These are phyloP conservation scores for Podila epigama DNA, from an alignment of 192 early-diverging fungal species.

Conservation along the genomic window DNA sequence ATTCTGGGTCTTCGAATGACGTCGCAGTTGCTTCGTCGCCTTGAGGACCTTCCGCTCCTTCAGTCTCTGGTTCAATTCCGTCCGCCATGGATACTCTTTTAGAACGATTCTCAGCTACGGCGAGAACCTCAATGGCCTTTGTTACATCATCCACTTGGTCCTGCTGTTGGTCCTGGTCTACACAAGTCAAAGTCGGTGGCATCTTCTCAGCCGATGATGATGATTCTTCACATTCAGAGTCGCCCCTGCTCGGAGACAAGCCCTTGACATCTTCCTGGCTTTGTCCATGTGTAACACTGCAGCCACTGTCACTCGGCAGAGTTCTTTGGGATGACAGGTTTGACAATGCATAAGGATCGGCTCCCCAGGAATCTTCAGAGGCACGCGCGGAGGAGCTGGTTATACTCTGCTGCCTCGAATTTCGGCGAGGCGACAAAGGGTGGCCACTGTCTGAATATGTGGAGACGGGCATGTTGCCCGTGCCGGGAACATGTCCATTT, in stretches of 20 bases:
- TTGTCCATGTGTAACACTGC: not conserved
- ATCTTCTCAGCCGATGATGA: too few species aligned
- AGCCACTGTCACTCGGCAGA: constrained; percentile 21
- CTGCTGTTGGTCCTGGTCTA: not conserved
- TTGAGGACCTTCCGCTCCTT: not conserved
- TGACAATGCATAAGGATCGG: not conserved
- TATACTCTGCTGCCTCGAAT: constrained; percentile 11
- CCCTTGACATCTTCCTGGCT: too few species aligned
- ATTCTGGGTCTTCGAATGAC: not conserved
- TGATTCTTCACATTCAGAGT: too few species aligned
- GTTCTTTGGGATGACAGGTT: constrained; percentile 3
- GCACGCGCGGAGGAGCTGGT: constrained; percentile 7
- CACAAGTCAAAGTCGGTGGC: not conserved
- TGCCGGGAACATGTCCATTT: not conserved
- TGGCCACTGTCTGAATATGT: not conserved
- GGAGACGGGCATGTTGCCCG: not conserved
- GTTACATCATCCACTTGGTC: constrained; percentile 16
- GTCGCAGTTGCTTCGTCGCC: not conserved
- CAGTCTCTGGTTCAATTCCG: not conserved
- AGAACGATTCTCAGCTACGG: constrained; percentile 4
- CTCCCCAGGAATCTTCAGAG: constrained; percentile 31
- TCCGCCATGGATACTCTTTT: not conserved
- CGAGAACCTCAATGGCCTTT: constrained; percentile 10
- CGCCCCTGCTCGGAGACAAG: too few species aligned
- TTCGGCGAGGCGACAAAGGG: constrained; percentile 1